Conservation (phyloP, 768 basidiomycete species). For the Boletus rufocinnamomeus region DNA sequence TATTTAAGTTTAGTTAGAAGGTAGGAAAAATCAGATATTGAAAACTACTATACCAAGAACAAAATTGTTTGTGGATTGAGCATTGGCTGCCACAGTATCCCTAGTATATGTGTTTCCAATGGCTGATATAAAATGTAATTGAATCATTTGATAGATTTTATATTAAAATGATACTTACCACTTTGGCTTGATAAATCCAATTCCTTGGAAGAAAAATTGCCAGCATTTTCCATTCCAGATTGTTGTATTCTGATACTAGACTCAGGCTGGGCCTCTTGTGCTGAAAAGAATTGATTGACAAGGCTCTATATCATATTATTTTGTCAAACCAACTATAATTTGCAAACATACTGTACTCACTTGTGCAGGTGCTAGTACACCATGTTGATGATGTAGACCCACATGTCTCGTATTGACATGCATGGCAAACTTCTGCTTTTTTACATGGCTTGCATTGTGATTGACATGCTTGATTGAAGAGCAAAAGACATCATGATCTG, state of each 20-base stretch:
- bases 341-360: slow-evolving; percentile 4
- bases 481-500: neutral
- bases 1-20: neutral
- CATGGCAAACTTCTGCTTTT: slow-evolving; percentile 15
- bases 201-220: neutral
- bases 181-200: neutral
- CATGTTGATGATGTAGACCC: neutral
- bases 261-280: neutral
- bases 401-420: slow-evolving; percentile 25
- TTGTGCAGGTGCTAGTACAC: neutral
- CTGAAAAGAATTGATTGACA: neutral
- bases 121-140: neutral
- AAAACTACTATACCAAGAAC: neutral
- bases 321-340: neutral
- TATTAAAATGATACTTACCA: neutral
- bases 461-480: neutral
- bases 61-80: no score
- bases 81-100: neutral
- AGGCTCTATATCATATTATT: neutral
- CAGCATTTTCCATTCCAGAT: neutral
- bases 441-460: neutral
- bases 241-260: neutral
- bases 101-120: no score
- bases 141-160: neutral
- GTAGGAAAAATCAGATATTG: neutral